phyloP scores from a whole-genome alignment of 768 basidiomycete species.

The Suillus luteus region DNA sequence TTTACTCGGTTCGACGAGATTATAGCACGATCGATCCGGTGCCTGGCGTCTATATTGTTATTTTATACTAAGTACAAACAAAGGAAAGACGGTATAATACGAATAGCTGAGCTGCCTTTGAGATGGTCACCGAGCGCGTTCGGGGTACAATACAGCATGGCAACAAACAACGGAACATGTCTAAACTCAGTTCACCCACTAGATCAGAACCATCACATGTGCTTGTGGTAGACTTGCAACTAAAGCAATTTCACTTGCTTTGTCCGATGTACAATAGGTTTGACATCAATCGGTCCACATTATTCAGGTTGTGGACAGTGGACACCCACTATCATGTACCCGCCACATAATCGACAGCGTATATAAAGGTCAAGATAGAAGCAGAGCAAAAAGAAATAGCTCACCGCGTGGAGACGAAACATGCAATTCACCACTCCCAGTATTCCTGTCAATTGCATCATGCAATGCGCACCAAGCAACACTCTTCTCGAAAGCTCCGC shows the following conservation, averaged over 20 bases:
- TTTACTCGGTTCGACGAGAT: not conserved
- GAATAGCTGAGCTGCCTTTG: too few relatives aligned
- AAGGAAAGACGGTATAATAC: too few relatives aligned
- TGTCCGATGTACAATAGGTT: not conserved
- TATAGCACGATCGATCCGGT: not conserved
- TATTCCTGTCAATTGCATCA: not conserved
- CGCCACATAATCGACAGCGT: not conserved
- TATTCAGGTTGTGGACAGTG: constrained; percentile 2
- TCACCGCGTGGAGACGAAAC: not conserved
- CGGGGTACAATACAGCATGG: too few relatives aligned
- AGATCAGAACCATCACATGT: not conserved
- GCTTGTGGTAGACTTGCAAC: not conserved
- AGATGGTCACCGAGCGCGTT: too few relatives aligned
- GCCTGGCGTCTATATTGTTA: too few relatives aligned
- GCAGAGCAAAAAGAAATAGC: not conserved
- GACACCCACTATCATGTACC: not conserved
- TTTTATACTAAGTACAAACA: too few relatives aligned
- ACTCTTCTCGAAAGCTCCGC: not conserved
- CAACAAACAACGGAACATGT: too few relatives aligned
- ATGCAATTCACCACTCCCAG: not conserved
- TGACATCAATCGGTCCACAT: not conserved
- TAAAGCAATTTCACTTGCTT: not conserved
- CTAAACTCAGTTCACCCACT: too few relatives aligned
- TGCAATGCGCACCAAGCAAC: not conserved
- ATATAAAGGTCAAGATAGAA: not conserved